Evolutionary conservation across 441 rosid species (phyloP).

Genomic region (Breynia disticha): DNA sequence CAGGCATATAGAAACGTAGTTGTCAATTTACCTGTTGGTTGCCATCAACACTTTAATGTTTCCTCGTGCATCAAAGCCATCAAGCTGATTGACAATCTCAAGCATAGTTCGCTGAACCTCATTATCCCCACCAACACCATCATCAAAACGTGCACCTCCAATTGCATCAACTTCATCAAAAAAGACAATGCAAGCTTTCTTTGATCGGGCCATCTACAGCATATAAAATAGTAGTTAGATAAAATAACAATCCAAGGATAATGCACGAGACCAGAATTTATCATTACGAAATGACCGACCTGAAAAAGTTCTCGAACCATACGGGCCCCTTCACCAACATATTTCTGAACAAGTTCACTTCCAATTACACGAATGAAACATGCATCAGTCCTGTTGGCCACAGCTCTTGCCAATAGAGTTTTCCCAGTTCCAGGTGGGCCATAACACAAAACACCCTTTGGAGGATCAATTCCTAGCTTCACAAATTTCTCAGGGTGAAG

Average conservation of each 20-base stretch:
- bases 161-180: constrained; percentile 96
- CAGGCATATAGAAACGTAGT: too few species aligned
- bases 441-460: constrained; percentile 95
- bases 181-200: constrained; percentile 95
- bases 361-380: constrained; percentile 97
- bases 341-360: constrained; percentile 97
- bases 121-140: constrained; percentile 95
- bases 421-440: constrained; percentile 99
- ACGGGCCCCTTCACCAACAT: constrained; percentile 96
- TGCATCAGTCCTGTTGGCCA: constrained; percentile 96
- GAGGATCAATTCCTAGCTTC: constrained; percentile 98
- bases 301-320: constrained; percentile 97
- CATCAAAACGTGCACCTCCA: constrained; percentile 98
- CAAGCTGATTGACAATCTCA: constrained; percentile 95
- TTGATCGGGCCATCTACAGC: constrained; percentile 83
- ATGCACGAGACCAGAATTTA: neutral
- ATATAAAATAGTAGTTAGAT: neutral
- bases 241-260: neutral
- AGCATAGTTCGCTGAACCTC: constrained; percentile 99
- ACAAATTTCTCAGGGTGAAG: constrained; percentile 99
- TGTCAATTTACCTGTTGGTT: constrained; percentile 60
- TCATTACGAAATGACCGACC: constrained; percentile 29
- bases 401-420: constrained; percentile 93
- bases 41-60: constrained; percentile 97
- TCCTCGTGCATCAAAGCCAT: constrained; percentile 97